Evolutionary conservation across 441 rosid genomes (phyloP), one percentile per base, ranked within the genome.

Genomic region (Brassica hybrid): DNA sequence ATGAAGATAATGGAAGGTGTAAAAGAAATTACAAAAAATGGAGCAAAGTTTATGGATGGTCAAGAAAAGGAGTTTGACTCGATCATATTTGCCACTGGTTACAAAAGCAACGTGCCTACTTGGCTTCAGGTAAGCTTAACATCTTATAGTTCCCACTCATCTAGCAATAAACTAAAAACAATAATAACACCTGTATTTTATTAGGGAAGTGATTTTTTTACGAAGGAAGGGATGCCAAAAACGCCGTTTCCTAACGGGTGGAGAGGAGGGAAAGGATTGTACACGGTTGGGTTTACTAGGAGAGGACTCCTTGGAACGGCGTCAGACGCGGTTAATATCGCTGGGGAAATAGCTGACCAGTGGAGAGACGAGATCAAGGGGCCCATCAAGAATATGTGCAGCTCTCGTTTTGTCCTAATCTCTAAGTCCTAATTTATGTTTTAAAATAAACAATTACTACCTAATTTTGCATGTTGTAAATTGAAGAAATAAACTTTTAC

Each of bases 61-160:
- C 88, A 88, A 83, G 97, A 94, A 65, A 74, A 78, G 80, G 86
- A 85, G 62, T 84, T 93, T 58, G 98, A 91, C 85, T 75, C 97
- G n/a, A 86, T 94, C 77, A 86, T 94, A 48, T 80, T 94, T 34
- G 99, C 99, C 61, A 94, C 99, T 23, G 99, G 98, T 8, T 94
- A 91, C 85, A 88, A 84, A 82, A 94, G 96, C 82, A 94, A 85
- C 12, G 97, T 94, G 38, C 91, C 96, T 68, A 75, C 80, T 83
- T 94, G 99, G 99, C 97, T 94, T 75, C 86, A 87, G 96, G 99
- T 93, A 81, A 56, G 12, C 48, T 65, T 65, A 58, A 27, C 7
- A 64, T 72, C 38, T 54, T 65, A 34, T 25, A 62, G 12, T 21
- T 70, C 52, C 79, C 69, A 30, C 74, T 58, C 16, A 57, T 45